Percentiles rank a stretch among this genome's conserved stretches.
These are phyloP conservation scores for Malus fusca DNA, from an alignment of 306 rosid species.

Conservation along the genomic window DNA sequence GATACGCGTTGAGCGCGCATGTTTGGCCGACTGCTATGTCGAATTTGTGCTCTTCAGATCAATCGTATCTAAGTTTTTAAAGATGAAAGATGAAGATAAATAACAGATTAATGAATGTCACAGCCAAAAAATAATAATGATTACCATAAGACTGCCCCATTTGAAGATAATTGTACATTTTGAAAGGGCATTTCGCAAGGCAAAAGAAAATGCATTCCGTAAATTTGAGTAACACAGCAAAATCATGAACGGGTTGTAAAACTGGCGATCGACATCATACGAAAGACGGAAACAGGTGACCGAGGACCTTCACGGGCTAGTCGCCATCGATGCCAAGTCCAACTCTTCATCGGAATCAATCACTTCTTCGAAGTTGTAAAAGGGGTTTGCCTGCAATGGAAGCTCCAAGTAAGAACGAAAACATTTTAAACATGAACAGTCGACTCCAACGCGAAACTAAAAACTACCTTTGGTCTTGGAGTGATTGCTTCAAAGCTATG, in stretches of 20 bases:
- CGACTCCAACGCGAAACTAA: neutral
- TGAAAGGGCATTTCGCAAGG: neutral
- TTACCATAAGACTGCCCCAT: neutral
- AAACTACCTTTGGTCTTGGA: constrained; percentile 72
- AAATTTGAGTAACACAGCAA: neutral
- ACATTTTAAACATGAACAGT: neutral
- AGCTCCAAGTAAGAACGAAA: neutral
- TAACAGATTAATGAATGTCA: neutral
- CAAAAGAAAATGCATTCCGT: neutral
- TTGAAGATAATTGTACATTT: neutral
- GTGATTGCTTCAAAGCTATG: constrained; percentile 64
- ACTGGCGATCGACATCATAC: neutral
- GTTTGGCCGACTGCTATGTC: neutral
- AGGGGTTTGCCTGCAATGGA: constrained; percentile 53
- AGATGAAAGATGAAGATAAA: neutral
- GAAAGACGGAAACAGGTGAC: neutral
- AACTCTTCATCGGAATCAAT: constrained; percentile 81
- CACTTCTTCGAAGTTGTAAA: constrained; percentile 60
- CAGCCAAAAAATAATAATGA: neutral
- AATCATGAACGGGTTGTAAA: neutral
- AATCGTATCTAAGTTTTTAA: neutral
- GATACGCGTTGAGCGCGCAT: neutral
- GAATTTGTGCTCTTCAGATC: neutral
- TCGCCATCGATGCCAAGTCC: constrained; percentile 77
- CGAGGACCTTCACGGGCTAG: constrained; percentile 20